A percentile compares a stretch with the other conserved stretches of the same genome.
Evolutionary conservation across 352 stramenopile species (phyloP).

Genomic region (Phytophthora hibernalis): DNA sequence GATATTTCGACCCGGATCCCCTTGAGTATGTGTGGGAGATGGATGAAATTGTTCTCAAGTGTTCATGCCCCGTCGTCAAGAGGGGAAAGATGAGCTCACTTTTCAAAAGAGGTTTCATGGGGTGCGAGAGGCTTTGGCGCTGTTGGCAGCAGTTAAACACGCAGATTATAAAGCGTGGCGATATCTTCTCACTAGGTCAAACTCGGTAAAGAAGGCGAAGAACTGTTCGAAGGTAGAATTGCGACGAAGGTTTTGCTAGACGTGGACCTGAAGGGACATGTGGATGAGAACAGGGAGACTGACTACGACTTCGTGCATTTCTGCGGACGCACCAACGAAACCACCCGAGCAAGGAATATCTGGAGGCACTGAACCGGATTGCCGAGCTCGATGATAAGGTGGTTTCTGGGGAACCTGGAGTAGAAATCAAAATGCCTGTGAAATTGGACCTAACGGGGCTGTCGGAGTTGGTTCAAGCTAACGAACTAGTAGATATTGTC

Average conservation of each 20-base stretch:
- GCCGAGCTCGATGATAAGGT: slow-evolving; percentile 4
- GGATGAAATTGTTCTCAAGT: not conserved
- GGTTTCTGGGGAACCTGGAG: not conserved
- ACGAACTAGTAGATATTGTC: slow-evolving; percentile 2
- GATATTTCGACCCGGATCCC: not conserved
- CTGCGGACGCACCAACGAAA: not conserved
- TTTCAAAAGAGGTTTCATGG: not conserved
- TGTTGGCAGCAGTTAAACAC: slow-evolving; percentile 11
- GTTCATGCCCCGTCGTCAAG: not conserved
- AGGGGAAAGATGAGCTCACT: not conserved
- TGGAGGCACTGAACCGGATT: not conserved
- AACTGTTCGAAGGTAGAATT: slow-evolving; percentile 9
- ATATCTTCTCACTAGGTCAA: slow-evolving; percentile 11
- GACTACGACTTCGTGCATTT: not conserved
- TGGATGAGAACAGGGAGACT: not conserved
- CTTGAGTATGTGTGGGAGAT: not conserved
- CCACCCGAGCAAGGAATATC: not conserved
- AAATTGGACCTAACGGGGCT: slow-evolving; percentile 4
- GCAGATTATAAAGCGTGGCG: slow-evolving; percentile 5
- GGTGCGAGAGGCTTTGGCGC: not conserved
- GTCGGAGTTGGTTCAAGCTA: not conserved
- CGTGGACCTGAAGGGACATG: not conserved
- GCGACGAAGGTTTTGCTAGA: not conserved
- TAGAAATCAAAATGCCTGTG: slow-evolving; percentile 20
- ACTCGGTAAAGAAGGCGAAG: slow-evolving; percentile 5